phyloP scores from a whole-genome alignment of 2,329 filamentous ascomycete species.

The Clarireedia sp. region DNA sequence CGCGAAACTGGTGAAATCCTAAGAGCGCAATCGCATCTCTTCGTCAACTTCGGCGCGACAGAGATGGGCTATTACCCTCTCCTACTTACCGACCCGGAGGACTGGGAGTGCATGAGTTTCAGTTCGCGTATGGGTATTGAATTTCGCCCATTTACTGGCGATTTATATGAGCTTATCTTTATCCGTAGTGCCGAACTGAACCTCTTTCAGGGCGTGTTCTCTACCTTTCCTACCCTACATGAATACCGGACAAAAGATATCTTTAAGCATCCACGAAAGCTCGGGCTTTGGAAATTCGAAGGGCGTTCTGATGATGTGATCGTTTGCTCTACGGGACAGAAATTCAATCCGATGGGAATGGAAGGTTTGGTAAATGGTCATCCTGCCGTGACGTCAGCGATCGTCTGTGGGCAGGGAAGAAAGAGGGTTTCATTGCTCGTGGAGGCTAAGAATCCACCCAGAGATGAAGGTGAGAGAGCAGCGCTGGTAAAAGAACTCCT shows the following conservation, averaged over 20 bases:
- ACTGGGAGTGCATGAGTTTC: neutral
- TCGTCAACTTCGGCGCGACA: neutral
- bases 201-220: slow-evolving; percentile 27
- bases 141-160: neutral
- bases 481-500: neutral
- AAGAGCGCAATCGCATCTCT: neutral
- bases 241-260: slow-evolving; percentile 29
- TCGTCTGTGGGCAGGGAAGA: neutral
- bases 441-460: neutral
- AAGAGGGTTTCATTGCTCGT: neutral
- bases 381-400: neutral
- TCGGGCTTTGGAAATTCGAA: slow-evolving; percentile 30
- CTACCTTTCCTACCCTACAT: slow-evolving; percentile 19
- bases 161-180: slow-evolving; percentile 23
- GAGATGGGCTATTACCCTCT: neutral
- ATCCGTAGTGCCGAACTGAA: neutral
- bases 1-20: neutral
- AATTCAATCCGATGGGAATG: slow-evolving; percentile 34
- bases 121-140: neutral
- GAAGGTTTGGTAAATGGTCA: neutral
- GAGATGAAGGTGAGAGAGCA: neutral
- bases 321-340: slow-evolving; percentile 37
- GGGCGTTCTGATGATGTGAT: slow-evolving; percentile 35
- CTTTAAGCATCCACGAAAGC: slow-evolving; percentile 32
- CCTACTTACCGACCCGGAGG: neutral